These are phyloP conservation scores for Psilocybe mexicana DNA, from an alignment of 1,284 basidiomycete species.

Conservation along the genomic window DNA sequence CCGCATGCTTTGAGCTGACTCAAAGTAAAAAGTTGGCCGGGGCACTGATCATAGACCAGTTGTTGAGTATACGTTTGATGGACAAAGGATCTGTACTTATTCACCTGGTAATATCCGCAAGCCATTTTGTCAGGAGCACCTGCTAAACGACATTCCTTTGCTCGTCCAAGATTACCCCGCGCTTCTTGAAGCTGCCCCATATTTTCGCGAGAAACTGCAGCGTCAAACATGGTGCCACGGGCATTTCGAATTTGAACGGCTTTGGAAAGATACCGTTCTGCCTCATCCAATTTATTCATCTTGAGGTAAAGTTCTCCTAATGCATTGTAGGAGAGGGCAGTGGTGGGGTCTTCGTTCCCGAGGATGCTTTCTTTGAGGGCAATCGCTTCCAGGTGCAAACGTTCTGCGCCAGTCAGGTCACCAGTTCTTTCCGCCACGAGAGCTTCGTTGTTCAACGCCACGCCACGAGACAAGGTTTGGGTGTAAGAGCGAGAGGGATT, in stretches of 20 bases:
- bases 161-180: constrained; percentile 6
- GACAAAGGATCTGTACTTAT: neutral
- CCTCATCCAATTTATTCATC: constrained; percentile 11
- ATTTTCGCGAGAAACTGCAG: constrained; percentile 13
- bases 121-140: constrained; percentile 12
- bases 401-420: constrained; percentile 5
- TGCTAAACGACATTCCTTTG: constrained; percentile 10
- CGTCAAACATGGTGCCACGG: constrained; percentile 6
- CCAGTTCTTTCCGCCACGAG: neutral
- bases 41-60: constrained; percentile 1
- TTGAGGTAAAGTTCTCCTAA: constrained; percentile 12
- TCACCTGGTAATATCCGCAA: constrained; percentile 11
- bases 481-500: neutral
- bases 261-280: constrained; percentile 11
- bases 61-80: neutral
- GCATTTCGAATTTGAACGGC: constrained; percentile 12
- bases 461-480: neutral
- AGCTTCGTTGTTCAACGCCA: constrained; percentile 3
- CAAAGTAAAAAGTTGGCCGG: constrained; percentile 6
- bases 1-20: constrained; percentile 12
- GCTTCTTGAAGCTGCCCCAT: constrained; percentile 9
- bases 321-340: constrained; percentile 14
- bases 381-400: constrained; percentile 5
- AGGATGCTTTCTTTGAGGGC: constrained; percentile 7
- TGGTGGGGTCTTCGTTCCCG: constrained; percentile 1